Conservation (phyloP, 768 basidiomycete genomes). For the Phanerochaete sordida region DNA sequence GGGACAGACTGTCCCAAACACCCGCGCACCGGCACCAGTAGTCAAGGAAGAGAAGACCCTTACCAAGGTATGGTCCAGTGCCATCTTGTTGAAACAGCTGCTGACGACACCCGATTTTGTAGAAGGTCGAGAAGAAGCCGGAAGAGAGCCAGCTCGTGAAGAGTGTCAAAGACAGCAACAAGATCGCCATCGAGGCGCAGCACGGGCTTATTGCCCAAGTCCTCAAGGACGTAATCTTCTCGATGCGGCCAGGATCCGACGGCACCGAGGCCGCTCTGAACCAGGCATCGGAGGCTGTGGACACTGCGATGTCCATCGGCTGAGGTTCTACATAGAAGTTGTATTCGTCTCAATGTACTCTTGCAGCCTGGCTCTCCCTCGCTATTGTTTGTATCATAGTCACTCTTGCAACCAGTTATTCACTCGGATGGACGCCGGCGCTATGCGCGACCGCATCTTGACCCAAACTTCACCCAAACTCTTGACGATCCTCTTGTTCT, state of each 20-base stretch:
- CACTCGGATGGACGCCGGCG: too few species aligned
- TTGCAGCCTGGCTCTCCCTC: not conserved
- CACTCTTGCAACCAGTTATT: not conserved
- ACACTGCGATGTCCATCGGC: constrained; percentile 35
- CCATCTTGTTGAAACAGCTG: too few species aligned
- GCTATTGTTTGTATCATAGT: not conserved
- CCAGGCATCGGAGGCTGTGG: constrained; percentile 27
- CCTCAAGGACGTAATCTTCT: constrained; percentile 91
- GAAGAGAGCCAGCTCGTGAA: constrained; percentile 86
- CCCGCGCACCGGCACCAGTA: constrained; percentile 53
- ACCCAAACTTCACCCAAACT: not conserved
- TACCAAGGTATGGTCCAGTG: constrained; percentile 37
- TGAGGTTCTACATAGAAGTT: constrained; percentile 3
- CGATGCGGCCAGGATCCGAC: constrained; percentile 35
- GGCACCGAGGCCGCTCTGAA: constrained; percentile 11
- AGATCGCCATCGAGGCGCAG: constrained; percentile 87
- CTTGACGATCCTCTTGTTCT: not conserved
- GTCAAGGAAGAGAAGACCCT: constrained; percentile 43
- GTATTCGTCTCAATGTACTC: not conserved
- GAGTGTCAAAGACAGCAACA: constrained; percentile 90
- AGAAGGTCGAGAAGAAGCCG: constrained; percentile 72
- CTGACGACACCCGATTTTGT: too few species aligned
- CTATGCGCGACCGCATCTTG: too few species aligned
- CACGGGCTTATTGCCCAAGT: constrained; percentile 93
- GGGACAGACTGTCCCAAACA: constrained; percentile 50